Percentiles rank a stretch among this genome's conserved stretches.
Evolutionary conservation across 805 yeast species (phyloP).

Genomic region (Candida montana): DNA sequence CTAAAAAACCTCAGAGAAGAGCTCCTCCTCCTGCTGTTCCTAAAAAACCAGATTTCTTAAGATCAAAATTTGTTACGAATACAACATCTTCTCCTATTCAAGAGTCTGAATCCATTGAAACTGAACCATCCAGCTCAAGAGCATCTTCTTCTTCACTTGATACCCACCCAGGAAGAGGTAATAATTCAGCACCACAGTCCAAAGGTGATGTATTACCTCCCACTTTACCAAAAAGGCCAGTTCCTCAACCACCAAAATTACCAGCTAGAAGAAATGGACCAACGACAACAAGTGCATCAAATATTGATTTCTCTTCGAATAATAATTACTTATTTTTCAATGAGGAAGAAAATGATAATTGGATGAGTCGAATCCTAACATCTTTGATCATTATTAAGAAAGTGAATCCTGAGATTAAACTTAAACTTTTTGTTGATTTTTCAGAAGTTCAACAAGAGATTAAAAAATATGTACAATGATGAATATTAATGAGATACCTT

Average conservation of each 20-base stretch:
- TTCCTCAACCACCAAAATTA: slow-evolving; percentile 27
- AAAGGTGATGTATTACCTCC: slow-evolving; percentile 10
- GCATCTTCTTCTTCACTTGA: too few species aligned
- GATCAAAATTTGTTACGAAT: slow-evolving; percentile 3
- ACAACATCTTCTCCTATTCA: slow-evolving; percentile 1
- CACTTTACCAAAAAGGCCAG: slow-evolving; percentile 26
- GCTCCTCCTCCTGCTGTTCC: slow-evolving; percentile 23
- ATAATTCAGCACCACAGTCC: too few species aligned
- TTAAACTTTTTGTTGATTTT: slow-evolving; percentile 20
- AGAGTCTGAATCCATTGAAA: not conserved
- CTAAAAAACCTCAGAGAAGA: slow-evolving; percentile 10
- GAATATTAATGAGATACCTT: too few species aligned
- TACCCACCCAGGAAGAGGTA: too few species aligned
- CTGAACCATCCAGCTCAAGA: too few species aligned
- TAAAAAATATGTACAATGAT: slow-evolving; percentile 11
- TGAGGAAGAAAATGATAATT: slow-evolving; percentile 48
- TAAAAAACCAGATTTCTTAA: slow-evolving; percentile 19
- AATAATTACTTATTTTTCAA: slow-evolving; percentile 14
- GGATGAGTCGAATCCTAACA: slow-evolving; percentile 48
- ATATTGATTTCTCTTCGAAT: not conserved
- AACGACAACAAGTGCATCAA: not conserved
- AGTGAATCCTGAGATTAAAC: slow-evolving; percentile 12
- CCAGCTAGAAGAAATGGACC: slow-evolving; percentile 1
- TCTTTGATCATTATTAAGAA: slow-evolving; percentile 18
- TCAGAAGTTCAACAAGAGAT: slow-evolving; percentile 23